phyloP scores from a whole-genome alignment of 179 eudicot genomes.

The Beta lomatogona region DNA sequence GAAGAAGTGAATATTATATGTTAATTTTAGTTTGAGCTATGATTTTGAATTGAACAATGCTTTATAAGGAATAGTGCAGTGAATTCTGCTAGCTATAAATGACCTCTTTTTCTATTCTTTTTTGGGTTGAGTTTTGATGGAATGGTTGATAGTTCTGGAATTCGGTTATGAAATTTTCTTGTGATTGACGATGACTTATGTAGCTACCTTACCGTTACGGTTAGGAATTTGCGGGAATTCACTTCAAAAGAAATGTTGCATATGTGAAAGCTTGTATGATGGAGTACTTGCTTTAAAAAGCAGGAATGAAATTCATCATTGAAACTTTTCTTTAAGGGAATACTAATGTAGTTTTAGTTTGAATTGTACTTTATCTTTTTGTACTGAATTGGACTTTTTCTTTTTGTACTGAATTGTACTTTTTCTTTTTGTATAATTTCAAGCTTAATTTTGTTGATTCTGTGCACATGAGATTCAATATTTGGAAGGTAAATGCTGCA shows the following conservation, averaged over 20 bases:
- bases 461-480: not conserved
- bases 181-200: not conserved
- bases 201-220: not conserved
- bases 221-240: conserved; percentile 8
- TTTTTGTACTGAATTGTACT: not conserved
- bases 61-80: not conserved
- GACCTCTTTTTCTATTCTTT: not conserved
- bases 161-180: not conserved
- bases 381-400: not conserved
- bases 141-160: not conserved
- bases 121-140: not conserved
- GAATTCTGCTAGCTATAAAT: not conserved
- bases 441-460: not conserved
- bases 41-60: not conserved
- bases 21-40: not conserved
- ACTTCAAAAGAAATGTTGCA: not conserved
- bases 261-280: not conserved
- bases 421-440: not conserved
- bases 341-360: not conserved
- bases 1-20: too few relatives aligned
- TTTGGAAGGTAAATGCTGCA: not conserved
- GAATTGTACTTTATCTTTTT: not conserved
- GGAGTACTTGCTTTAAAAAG: not conserved
- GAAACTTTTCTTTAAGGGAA: not conserved
- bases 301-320: not conserved